These are phyloP conservation scores for Rhizopus stolonifer DNA, from an alignment of 371 early-diverging fungal species.

Conservation along the genomic window DNA sequence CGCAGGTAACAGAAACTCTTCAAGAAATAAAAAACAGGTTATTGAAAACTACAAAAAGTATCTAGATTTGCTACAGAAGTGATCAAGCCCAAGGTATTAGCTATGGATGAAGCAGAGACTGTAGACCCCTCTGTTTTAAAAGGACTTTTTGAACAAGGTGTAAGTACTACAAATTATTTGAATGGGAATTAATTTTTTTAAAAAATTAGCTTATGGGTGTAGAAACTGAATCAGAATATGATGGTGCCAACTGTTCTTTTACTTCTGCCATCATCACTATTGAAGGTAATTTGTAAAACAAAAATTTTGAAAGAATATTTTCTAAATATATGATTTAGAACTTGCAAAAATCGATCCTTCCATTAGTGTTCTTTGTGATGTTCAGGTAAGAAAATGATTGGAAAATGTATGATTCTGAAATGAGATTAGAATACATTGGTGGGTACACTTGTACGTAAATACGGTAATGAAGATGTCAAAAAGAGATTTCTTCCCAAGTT, in stretches of 20 bases:
- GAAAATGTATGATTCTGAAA: not conserved
- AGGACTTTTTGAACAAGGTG: conserved; percentile 79
- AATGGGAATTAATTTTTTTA: too few relatives aligned
- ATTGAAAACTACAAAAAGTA: not conserved
- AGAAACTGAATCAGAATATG: conserved; percentile 82
- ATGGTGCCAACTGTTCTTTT: conserved; percentile 89
- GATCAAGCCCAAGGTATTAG: conserved; percentile 82
- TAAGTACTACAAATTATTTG: too few relatives aligned
- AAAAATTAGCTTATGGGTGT: conserved; percentile 88
- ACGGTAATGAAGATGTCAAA: conserved; percentile 76
- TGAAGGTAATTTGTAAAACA: conserved; percentile 57
- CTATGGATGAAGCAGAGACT: conserved; percentile 93
- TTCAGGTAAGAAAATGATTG: conserved; percentile 63
- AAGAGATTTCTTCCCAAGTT: conserved; percentile 83
- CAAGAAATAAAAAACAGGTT: not conserved
- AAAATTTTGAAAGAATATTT: not conserved
- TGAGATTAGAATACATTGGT: conserved; percentile 84
- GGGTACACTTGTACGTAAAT: conserved; percentile 90
- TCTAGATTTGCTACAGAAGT: conserved; percentile 62
- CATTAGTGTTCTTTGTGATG: conserved; percentile 91
- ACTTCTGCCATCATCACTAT: conserved; percentile 90
- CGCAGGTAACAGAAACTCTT: conserved; percentile 51
- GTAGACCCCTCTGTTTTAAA: conserved; percentile 79
- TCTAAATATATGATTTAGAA: conserved; percentile 44
- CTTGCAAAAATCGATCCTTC: conserved; percentile 96